Base-by-base conservation (phyloP, 495 filamentous ascomycete species). In the Lepraria neglecta region DNA sequence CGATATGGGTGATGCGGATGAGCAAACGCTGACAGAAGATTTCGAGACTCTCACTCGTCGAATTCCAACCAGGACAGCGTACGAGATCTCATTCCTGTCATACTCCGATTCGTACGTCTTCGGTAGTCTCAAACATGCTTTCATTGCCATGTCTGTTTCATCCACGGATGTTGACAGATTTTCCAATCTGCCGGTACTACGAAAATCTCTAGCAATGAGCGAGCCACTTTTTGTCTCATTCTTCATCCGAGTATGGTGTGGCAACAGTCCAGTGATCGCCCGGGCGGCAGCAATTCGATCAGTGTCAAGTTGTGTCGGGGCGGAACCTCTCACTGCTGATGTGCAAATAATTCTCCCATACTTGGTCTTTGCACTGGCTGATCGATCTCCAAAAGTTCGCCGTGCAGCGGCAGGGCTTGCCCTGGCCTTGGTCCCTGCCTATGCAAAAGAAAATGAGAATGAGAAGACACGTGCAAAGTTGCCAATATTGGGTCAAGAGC, bases 301-400 rank as follows among this genome's bases (percentile, higher is more conserved):
- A 53, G 77, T 84, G 28, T 81, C 80, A 21, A 70, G 73, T 6
- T 72, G 79, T 24, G 65, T 95, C 24, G 76, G 76, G 52, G 77
- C 77, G 12, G 66, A 67, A 31, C 78, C 72, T 42, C 64, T 72
- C 28, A 72, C 72, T n/a, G 61, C 85, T 52, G 91, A 95, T 69
- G 77, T 86, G 44, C 92, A 96, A 68, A 83, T 84, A 3, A 67
- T 95, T 21, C 63, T 96, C 31, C 91, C 92, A 15, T 95, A 95
- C 71, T 70, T 84, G 35, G 69, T 96, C 40, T 76, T 76, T 58
- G 88, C 87, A 10, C 80, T 98, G 19, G 75, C 83, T 30, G 94
- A 98, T 71, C 72, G 81, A 3, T 84, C 87, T 2, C 80, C 81
- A 58, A 85, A 80, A 50, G 87, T 96, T 56, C 84, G 94, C 33